A percentile compares a stretch with the other conserved stretches of the same genome.
Conservation (phyloP, 495 filamentous ascomycete species). For the Neurospora discreta region DNA sequence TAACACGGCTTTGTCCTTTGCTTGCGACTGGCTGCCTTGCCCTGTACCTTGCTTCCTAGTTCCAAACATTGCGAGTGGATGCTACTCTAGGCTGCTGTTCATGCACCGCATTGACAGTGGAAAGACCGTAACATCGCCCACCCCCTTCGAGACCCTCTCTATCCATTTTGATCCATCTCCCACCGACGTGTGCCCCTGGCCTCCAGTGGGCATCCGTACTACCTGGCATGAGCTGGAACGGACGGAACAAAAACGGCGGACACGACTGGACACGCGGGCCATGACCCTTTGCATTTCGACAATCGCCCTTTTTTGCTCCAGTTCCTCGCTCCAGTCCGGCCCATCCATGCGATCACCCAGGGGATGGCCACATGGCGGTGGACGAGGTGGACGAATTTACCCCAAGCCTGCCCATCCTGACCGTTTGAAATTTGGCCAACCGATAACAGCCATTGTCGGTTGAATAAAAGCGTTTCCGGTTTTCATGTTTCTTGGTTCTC, state of each 20-base stretch:
- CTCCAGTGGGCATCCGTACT: background rate
- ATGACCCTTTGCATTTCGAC: background rate
- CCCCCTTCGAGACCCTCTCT: background rate
- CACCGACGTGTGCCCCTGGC: background rate
- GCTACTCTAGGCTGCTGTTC: background rate
- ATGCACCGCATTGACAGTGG: background rate
- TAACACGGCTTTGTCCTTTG: background rate
- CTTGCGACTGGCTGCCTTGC: background rate
- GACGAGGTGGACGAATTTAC: background rate
- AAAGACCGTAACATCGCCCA: background rate
- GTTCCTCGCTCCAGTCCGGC: background rate
- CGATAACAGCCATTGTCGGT: background rate
- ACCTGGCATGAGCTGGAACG: background rate
- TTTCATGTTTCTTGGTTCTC: background rate
- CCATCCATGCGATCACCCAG: background rate
- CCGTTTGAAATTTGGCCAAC: background rate
- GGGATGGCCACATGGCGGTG: background rate
- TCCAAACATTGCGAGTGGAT: background rate
- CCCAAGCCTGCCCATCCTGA: background rate
- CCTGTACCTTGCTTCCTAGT: background rate
- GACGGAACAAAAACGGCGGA: background rate
- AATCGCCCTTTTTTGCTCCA: background rate
- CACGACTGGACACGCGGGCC: background rate
- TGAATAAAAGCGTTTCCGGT: background rate
- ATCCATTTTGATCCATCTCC: background rate